Evolutionary conservation across 768 basidiomycete genomes (phyloP).

Genomic region (Postia placenta): DNA sequence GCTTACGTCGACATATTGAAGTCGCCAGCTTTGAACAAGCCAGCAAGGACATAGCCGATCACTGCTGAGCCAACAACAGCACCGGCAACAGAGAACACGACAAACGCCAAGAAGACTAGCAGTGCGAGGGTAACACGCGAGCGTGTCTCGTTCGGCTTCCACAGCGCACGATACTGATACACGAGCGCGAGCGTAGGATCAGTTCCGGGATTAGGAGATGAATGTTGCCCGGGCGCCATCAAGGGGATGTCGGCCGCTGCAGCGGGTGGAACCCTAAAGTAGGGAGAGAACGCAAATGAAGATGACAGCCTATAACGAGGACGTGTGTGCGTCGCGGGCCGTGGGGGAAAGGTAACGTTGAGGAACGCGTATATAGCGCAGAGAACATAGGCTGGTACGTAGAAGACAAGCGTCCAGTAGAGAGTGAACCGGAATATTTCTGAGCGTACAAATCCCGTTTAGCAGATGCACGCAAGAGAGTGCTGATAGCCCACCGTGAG

Average conservation of each 20-base stretch:
- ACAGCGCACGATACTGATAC: conserved; percentile 8
- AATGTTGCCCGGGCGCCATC: conserved; percentile 2
- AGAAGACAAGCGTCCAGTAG: conserved; percentile 43
- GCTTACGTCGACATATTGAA: conserved; percentile 38
- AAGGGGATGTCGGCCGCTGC: conserved; percentile 13
- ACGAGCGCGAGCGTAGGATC: neutral
- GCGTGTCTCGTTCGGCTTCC: conserved; percentile 26
- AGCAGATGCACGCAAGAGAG: neutral
- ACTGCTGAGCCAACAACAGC: conserved; percentile 35
- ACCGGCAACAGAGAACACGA: conserved; percentile 27
- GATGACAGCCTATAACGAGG: no score
- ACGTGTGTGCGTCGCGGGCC: conserved; percentile 2
- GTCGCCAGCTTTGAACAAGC: conserved; percentile 30
- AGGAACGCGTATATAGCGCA: conserved; percentile 36
- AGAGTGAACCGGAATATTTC: conserved; percentile 41
- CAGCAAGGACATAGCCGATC: conserved; percentile 32
- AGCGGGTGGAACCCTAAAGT: conserved; percentile 7
- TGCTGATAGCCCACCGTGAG: conserved; percentile 23
- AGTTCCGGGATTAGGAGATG: neutral
- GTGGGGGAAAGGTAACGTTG: conserved; percentile 34
- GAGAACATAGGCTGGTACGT: conserved; percentile 34
- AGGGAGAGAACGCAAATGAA: neutral
- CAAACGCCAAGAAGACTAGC: conserved; percentile 33
- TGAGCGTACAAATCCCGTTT: conserved; percentile 9
- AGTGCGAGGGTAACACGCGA: conserved; percentile 35